Evolutionary conservation across 2,329 filamentous ascomycete genomes (phyloP).

Genomic region (Diaporthe caulivora): DNA sequence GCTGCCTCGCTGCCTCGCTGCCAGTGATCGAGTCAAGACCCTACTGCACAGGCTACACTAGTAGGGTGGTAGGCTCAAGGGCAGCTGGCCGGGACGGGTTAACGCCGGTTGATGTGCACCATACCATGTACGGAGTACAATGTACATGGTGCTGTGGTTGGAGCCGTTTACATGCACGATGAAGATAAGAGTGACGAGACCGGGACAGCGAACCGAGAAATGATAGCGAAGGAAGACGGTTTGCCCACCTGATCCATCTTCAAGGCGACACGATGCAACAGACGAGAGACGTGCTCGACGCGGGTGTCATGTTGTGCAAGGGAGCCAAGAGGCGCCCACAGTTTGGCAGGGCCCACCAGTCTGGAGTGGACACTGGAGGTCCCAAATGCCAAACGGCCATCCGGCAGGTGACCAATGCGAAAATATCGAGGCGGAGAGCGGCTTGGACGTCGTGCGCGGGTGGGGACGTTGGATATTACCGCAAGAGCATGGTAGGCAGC

Average conservation of each 20-base stretch:
- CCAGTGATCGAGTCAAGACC: slow-evolving; percentile 21
- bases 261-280: slow-evolving; percentile 8
- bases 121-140: too few relatives aligned
- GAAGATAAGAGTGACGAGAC: background rate
- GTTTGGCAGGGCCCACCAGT: background rate
- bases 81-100: slow-evolving; percentile 13
- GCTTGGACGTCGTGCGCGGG: background rate
- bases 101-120: background rate
- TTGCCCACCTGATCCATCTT: background rate
- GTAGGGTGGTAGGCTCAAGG: background rate
- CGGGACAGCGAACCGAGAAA: background rate
- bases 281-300: slow-evolving; percentile 2
- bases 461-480: background rate
- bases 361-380: background rate
- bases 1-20: too few relatives aligned
- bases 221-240: background rate
- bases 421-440: background rate
- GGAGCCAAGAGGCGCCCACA: background rate
- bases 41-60: background rate
- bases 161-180: background rate
- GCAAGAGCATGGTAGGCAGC: background rate
- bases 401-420: background rate
- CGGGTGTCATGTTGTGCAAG: slow-evolving; percentile 17
- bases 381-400: background rate
- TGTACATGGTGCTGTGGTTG: slow-evolving; percentile 6